Evolutionary conservation across 2,329 filamentous ascomycete genomes (phyloP).

Genomic region (Tolypocladium capitatum): DNA sequence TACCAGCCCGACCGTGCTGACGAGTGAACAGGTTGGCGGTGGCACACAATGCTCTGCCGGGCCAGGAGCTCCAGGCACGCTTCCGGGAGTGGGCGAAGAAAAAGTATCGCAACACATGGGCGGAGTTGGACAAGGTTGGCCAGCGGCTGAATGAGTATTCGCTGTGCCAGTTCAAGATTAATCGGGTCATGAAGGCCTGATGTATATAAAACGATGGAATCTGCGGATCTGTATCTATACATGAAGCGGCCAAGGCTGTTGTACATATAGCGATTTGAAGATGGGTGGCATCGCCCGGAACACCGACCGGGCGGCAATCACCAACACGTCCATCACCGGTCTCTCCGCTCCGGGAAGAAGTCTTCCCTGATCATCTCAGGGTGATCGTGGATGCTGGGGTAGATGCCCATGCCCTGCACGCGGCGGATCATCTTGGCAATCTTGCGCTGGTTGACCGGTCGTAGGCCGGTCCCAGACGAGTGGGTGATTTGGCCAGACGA

Average conservation of each 20-base stretch:
- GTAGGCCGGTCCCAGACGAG: constrained; percentile 60
- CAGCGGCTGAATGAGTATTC: constrained; percentile 29
- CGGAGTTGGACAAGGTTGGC: constrained; percentile 43
- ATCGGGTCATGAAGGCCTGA: constrained; percentile 34
- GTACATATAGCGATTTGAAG: constrained; percentile 15
- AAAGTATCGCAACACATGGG: constrained; percentile 58
- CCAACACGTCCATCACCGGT: background rate
- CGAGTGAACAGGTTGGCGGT: constrained; percentile 49
- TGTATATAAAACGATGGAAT: constrained; percentile 18
- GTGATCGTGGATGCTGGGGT: constrained; percentile 83
- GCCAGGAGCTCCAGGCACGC: constrained; percentile 48
- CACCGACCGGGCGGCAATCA: background rate
- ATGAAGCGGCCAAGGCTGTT: constrained; percentile 19
- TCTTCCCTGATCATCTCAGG: constrained; percentile 57
- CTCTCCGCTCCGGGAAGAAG: constrained; percentile 15
- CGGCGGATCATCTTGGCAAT: constrained; percentile 86
- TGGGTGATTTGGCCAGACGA: constrained; percentile 75
- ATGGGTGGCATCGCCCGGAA: background rate
- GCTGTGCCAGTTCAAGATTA: constrained; percentile 35
- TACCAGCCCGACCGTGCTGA: background rate
- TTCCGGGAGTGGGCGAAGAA: constrained; percentile 64
- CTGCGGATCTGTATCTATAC: constrained; percentile 19
- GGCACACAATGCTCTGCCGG: constrained; percentile 61
- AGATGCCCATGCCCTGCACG: constrained; percentile 76
- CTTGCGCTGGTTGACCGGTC: constrained; percentile 81